Percentiles rank a stretch among this genome's conserved stretches.
These are phyloP conservation scores for Dinochytrium kinnereticum DNA, from an alignment of 371 early-diverging fungal species.

Conservation along the genomic window DNA sequence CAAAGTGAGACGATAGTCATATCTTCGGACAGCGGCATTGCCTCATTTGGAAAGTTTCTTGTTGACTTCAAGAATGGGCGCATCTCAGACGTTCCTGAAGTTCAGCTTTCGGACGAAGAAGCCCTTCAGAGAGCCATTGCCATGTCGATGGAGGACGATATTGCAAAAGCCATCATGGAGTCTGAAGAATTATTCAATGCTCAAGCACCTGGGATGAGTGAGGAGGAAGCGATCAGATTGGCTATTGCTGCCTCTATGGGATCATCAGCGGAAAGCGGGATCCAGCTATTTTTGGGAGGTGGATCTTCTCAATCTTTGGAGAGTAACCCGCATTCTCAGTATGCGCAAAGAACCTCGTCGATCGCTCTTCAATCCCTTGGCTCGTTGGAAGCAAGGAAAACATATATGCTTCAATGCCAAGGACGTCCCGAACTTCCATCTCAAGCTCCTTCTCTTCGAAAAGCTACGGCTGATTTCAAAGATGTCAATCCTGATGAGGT, in stretches of 20 bases:
- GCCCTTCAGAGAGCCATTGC: slow-evolving; percentile 5
- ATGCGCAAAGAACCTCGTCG: not conserved
- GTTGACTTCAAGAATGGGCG: slow-evolving; percentile 1
- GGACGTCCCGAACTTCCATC: not conserved
- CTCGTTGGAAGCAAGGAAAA: not conserved
- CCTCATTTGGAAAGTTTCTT: not conserved
- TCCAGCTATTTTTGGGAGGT: not conserved
- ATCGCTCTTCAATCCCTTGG: not conserved
- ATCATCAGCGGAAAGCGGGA: not conserved
- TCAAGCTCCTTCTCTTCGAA: not conserved
- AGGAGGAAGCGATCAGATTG: slow-evolving; percentile 9
- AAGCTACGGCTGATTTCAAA: not conserved
- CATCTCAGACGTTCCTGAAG: slow-evolving; percentile 6
- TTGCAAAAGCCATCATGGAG: slow-evolving; percentile 8
- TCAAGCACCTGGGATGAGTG: not conserved
- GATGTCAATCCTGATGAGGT: slow-evolving; percentile 5
- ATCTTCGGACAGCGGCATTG: not conserved
- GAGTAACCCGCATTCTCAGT: not conserved
- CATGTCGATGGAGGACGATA: slow-evolving; percentile 10
- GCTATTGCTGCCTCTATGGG: slow-evolving; percentile 16
- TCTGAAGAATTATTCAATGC: not conserved
- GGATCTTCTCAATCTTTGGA: not conserved
- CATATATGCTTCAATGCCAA: not conserved
- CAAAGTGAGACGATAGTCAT: not conserved
- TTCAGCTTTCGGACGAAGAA: slow-evolving; percentile 17